These are phyloP conservation scores for Ascochyta fabae DNA, from an alignment of 2,329 filamentous ascomycete species.

Conservation along the genomic window DNA sequence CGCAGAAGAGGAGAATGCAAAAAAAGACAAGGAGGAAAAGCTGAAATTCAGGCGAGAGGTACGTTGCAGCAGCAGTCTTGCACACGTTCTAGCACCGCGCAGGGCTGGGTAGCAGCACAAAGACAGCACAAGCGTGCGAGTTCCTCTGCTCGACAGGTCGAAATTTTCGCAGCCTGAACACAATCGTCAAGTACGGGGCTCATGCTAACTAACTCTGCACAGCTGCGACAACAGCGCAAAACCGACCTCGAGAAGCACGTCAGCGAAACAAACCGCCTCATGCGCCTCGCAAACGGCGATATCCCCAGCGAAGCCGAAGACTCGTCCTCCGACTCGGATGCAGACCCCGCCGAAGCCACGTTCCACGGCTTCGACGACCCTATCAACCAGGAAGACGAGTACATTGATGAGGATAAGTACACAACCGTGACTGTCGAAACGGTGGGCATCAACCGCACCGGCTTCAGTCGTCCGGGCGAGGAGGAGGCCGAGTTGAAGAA, in stretches of 20 bases:
- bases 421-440: slow-evolving; percentile 94
- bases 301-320: slow-evolving; percentile 25
- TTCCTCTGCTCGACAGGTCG: background rate
- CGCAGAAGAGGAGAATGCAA: slow-evolving; percentile 81
- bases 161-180: background rate
- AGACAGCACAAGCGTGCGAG: background rate
- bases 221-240: slow-evolving; percentile 85
- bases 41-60: slow-evolving; percentile 79
- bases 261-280: slow-evolving; percentile 72
- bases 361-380: slow-evolving; percentile 52
- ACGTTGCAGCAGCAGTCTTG: slow-evolving; percentile 29
- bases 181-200: background rate
- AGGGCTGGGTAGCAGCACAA: background rate
- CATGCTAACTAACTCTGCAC: slow-evolving; percentile 9
- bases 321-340: slow-evolving; percentile 26
- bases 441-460: slow-evolving; percentile 78
- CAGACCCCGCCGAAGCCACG: slow-evolving; percentile 49
- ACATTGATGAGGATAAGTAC: slow-evolving; percentile 94
- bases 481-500: slow-evolving; percentile 53
- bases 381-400: slow-evolving; percentile 85
- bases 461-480: slow-evolving; percentile 65
- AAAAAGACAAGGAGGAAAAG: slow-evolving; percentile 78
- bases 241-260: slow-evolving; percentile 84
- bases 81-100: background rate
- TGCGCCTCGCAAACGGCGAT: slow-evolving; percentile 65